Base-by-base conservation (phyloP, 768 basidiomycete species). In the Mycena indigotica region DNA sequence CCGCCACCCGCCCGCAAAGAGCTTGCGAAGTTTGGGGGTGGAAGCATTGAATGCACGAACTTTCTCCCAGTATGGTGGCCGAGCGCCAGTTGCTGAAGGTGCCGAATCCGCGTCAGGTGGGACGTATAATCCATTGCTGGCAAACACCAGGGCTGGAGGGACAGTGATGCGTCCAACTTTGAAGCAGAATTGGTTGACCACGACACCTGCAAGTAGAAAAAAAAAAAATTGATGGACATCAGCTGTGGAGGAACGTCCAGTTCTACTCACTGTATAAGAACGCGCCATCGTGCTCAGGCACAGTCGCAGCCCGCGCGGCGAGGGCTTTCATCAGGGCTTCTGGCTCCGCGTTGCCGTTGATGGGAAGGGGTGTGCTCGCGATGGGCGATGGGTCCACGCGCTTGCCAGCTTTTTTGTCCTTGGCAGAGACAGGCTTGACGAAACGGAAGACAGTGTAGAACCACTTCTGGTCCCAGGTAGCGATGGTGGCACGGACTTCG, bases 1-100 rank as follows among this genome's bases (percentile, higher is more conserved):
- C 12, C 46, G 46, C 46, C 46, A 48, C 46, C 46, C 46, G 23
- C 46, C 46, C 46, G 46, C 21, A 26, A 48, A 48, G 23, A 48
- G 28, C 19, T 48, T 48, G 46, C 46, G 46, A 4, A 48, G 8
- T 28, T 23, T 10, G 13, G 46, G 12, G 15, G 13, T 28, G 24
- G 46, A 48, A 8, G 24, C 24, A 26, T 25, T 28, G 46, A 48
- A 10, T 21, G 5, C 10, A 8, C 46, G 46, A 26, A 48, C 46
- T 8, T 24, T 28, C 24, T 48, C 46, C 46, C 46, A 48, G 12
- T 28, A 26, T 4, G 46, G 46, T 26, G 46, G 46, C 46, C 24
- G 6, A 12, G 46, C 24, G 46, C 24, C 21, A 5, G 13, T 28
- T 23, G 46, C 46, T 35, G 32, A 35, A 10, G 21, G 46, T 6